Base-by-base conservation (phyloP, 2,329 filamentous ascomycete genomes). In the Fusarium armeniacum region DNA sequence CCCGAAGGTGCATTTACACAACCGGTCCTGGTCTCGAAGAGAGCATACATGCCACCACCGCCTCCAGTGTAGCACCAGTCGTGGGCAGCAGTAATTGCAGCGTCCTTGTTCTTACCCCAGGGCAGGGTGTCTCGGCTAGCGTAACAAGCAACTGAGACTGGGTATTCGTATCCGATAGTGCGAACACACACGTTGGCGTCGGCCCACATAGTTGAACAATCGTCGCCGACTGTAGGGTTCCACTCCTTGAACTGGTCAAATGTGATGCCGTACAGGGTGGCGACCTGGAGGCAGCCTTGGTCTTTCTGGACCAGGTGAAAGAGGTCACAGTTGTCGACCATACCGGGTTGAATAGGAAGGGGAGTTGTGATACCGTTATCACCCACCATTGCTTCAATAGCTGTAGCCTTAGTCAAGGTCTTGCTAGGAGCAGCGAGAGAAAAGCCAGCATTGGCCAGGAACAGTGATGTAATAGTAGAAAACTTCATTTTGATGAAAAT, bases 41-140 rank as follows among this genome's bases (percentile, higher is more conserved):
- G 6, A 0, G 32, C 32, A 4, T 65, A 71, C 1, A 26, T 0
- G 0, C 53, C 59, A 0, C 49, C 32, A 1, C 35, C 65, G 0
- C 36, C 60, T 3, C 59, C 50, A 0, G 3, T 24, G 10, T 46
- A 55, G 16, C 69, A 71, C 69, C 69, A 71, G 0, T 62, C 40
- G 0, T 2, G 18, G 0, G 60, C 58, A 24, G 55, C 52, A 18
- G 32, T n/a, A 0, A 36, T 28, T 2, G 38, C 69, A 15, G n/a
- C 57, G 6, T 24, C 20, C 24, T 62, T 54, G 60, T 71, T 62
- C 18, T 46, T 45, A 11, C 65, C 68, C 64, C 61, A 71, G 0
- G 51, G 51, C 0, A 38, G 6, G 12, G 44, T 6, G 4, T 33
- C 3, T 2, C 3, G 7, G 3, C 5, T 3, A 1, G 6, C 20